Evolutionary conservation across 2,329 filamentous ascomycete species (phyloP).

Genomic region (Xylariaceae sp.): DNA sequence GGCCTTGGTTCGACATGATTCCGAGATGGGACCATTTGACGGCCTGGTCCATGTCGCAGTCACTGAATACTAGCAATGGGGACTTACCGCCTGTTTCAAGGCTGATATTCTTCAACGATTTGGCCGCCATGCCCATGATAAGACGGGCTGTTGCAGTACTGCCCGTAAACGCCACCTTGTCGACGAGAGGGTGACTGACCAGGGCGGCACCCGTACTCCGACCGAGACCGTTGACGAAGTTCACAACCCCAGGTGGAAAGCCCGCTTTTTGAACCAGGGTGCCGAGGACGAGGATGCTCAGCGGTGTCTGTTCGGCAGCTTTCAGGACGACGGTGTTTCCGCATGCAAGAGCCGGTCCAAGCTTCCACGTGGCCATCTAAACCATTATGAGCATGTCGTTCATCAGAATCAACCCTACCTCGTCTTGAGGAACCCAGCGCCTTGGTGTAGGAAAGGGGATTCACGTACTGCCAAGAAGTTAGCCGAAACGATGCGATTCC

Average conservation of each 20-base stretch:
- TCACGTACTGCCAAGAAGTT: no score
- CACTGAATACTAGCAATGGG: slow-evolving; percentile 50
- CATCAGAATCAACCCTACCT: no score
- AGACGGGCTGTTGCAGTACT: slow-evolving; percentile 62
- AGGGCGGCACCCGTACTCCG: slow-evolving; percentile 63
- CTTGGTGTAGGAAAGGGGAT: no score
- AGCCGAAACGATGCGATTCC: no score
- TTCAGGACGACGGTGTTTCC: slow-evolving; percentile 60
- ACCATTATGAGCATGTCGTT: no score
- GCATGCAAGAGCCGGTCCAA: slow-evolving; percentile 62
- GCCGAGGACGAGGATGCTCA: slow-evolving; percentile 56
- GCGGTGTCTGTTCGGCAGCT: slow-evolving; percentile 56
- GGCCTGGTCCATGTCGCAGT: slow-evolving; percentile 53
- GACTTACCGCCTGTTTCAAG: slow-evolving; percentile 55
- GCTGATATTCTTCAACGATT: slow-evolving; percentile 51
- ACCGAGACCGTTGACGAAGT: slow-evolving; percentile 68
- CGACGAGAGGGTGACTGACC: slow-evolving; percentile 59
- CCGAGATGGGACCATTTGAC: slow-evolving; percentile 29
- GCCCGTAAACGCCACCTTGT: slow-evolving; percentile 74
- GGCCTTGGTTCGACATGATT: slow-evolving; percentile 8
- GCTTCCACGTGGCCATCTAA: slow-evolving; percentile 39
- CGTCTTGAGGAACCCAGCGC: no score
- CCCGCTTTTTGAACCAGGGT: slow-evolving; percentile 65
- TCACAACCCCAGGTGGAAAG: slow-evolving; percentile 71
- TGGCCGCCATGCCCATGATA: slow-evolving; percentile 62